A percentile compares a stretch with the other conserved stretches of the same genome.
Evolutionary conservation across 192 early-diverging fungal species (phyloP).

Genomic region (Coemansia sp.): DNA sequence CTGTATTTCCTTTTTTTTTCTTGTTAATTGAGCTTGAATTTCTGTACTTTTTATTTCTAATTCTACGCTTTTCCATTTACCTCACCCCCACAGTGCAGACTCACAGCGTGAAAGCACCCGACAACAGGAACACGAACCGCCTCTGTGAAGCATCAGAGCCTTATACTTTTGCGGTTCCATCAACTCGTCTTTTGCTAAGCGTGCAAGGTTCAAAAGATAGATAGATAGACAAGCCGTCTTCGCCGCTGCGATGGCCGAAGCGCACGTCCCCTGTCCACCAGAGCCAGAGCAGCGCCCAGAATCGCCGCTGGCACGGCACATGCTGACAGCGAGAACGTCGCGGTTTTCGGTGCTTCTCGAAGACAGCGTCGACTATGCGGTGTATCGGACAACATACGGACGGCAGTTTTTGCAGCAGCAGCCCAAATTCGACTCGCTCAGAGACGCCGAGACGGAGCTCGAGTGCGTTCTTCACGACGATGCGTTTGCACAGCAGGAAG

Average conservation of each 20-base stretch:
- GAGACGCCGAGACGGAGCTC: constrained; percentile 46
- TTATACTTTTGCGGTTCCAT: background rate
- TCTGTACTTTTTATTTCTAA: background rate
- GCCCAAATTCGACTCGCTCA: constrained; percentile 42
- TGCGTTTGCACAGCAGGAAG: constrained; percentile 17
- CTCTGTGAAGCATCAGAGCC: background rate
- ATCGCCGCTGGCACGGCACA: background rate
- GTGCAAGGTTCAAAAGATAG: background rate
- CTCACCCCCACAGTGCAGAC: background rate
- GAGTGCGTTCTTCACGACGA: constrained; percentile 43
- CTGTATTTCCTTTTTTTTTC: background rate
- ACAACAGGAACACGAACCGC: background rate
- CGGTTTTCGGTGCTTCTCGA: constrained; percentile 48
- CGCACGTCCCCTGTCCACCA: background rate
- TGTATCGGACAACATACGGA: constrained; percentile 34
- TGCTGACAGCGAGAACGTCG: constrained; percentile 21
- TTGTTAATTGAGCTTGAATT: constrained; percentile 3
- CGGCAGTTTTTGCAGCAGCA: constrained; percentile 38
- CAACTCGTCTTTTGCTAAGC: background rate
- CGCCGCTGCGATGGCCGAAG: background rate
- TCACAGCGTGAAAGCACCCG: background rate
- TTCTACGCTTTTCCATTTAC: background rate
- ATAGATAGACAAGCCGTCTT: background rate
- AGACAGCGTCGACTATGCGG: constrained; percentile 45
- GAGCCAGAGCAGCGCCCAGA: background rate